Conservation (phyloP, 2,329 filamentous ascomycete species). For the Stemphylium vesicarium region DNA sequence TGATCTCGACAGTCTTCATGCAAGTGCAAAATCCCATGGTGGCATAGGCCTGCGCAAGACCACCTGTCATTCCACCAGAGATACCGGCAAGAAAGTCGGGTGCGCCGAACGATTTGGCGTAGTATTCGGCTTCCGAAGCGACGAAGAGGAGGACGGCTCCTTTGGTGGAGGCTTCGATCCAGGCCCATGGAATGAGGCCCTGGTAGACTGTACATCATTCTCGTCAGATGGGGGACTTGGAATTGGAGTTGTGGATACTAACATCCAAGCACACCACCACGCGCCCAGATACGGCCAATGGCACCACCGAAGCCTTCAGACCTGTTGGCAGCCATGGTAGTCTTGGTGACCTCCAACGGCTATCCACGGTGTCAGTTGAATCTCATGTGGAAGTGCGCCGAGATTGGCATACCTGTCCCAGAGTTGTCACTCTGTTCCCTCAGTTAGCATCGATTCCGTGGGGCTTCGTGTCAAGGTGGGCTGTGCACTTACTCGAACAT, state of each 20-base stretch:
- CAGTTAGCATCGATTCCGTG: slow-evolving; percentile 15
- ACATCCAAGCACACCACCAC: slow-evolving; percentile 95
- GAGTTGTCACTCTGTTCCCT: slow-evolving; percentile 65
- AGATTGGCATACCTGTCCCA: slow-evolving; percentile 63
- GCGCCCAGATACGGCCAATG: slow-evolving; percentile 86
- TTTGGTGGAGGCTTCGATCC: slow-evolving; percentile 99
- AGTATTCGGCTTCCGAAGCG: slow-evolving; percentile 96
- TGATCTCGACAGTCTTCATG: slow-evolving; percentile 99
- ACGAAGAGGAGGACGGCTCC: slow-evolving; percentile 99
- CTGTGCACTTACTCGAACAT: slow-evolving; percentile 76
- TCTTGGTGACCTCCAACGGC: slow-evolving; percentile 98
- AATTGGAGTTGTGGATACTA: slow-evolving; percentile 54
- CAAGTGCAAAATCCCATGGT: slow-evolving; percentile 99
- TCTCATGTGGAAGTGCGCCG: not conserved
- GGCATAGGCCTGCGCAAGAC: slow-evolving; percentile 96
- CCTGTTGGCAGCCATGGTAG: slow-evolving; percentile 98
- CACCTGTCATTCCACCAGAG: slow-evolving; percentile 86
- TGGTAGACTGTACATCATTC: slow-evolving; percentile 78
- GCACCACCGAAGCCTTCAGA: slow-evolving; percentile 83
- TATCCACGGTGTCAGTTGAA: slow-evolving; percentile 63
- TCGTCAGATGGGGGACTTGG: slow-evolving; percentile 49
- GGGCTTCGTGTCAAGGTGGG: slow-evolving; percentile 5
- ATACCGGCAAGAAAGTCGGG: slow-evolving; percentile 89
- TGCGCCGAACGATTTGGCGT: slow-evolving; percentile 82
- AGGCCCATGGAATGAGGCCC: slow-evolving; percentile 92